Conservation (phyloP, 257 asterid genomes). For the Linderniella brevidens region DNA sequence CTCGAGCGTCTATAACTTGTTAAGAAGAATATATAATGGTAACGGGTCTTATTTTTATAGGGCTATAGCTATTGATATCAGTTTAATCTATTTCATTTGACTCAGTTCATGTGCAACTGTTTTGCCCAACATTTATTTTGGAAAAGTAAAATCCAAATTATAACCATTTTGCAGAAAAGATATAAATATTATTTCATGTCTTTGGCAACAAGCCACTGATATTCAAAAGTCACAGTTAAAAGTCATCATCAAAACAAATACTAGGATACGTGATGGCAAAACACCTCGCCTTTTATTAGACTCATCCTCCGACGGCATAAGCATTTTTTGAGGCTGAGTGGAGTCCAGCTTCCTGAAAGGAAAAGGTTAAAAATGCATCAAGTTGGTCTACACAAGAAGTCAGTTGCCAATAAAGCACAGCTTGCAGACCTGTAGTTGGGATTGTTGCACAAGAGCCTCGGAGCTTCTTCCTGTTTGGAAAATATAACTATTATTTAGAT, state of each 20-base stretch:
- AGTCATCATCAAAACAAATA: too few species aligned
- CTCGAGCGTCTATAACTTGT: slow-evolving; percentile 48
- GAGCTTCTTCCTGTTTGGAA: slow-evolving; percentile 37
- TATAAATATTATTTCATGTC: too few species aligned
- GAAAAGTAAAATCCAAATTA: too few species aligned
- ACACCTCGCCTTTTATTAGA: slow-evolving; percentile 59
- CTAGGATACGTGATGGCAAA: slow-evolving; percentile 72
- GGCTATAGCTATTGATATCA: not conserved
- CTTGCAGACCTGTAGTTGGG: slow-evolving; percentile 42
- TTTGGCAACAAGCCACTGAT: too few species aligned
- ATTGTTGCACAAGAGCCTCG: slow-evolving; percentile 25
- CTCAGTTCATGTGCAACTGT: too few species aligned
- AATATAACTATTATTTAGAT: slow-evolving; percentile 9
- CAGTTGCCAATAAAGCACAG: slow-evolving; percentile 3
- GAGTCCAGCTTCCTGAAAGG: slow-evolving; percentile 47
- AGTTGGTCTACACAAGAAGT: not conserved
- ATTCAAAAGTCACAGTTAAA: too few species aligned
- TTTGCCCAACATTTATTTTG: too few species aligned
- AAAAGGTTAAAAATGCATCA: slow-evolving; percentile 13
- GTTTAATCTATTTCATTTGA: too few species aligned
- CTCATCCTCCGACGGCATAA: slow-evolving; percentile 59
- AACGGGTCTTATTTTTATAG: not conserved
- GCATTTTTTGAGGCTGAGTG: slow-evolving; percentile 56
- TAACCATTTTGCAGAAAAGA: too few species aligned
- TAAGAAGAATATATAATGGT: slow-evolving; percentile 21